These are phyloP conservation scores for Aspergillus nidulans DNA, from an alignment of 495 filamentous ascomycete genomes.

Conservation along the genomic window DNA sequence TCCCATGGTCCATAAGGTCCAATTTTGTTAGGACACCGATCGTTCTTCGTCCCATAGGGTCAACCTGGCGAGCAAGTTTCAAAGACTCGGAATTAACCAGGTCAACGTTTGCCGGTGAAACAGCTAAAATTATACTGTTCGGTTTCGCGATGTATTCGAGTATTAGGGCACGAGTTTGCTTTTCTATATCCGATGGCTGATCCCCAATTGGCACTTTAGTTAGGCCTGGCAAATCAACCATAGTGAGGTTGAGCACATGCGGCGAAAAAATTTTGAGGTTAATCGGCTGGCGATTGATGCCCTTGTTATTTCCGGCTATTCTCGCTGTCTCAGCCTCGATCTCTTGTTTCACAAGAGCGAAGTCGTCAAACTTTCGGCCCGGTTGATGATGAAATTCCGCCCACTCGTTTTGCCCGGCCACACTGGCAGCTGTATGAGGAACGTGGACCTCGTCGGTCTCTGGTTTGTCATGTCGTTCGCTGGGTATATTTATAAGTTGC, in stretches of 20 bases:
- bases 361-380: slow-evolving; percentile 86
- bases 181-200: slow-evolving; percentile 97
- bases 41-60: slow-evolving; percentile 88
- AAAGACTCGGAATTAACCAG: slow-evolving; percentile 97
- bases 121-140: slow-evolving; percentile 95
- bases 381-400: slow-evolving; percentile 96
- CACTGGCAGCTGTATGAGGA: slow-evolving; percentile 65
- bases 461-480: slow-evolving; percentile 64
- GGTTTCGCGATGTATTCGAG: slow-evolving; percentile 98
- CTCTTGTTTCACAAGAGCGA: slow-evolving; percentile 86
- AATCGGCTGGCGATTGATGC: slow-evolving; percentile 95
- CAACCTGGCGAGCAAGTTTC: slow-evolving; percentile 95
- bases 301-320: slow-evolving; percentile 96
- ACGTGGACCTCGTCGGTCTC: slow-evolving; percentile 61
- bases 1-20: slow-evolving; percentile 98
- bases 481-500: slow-evolving; percentile 95
- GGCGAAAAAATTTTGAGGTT: slow-evolving; percentile 99
- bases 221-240: slow-evolving; percentile 92
- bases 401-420: slow-evolving; percentile 78
- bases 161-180: slow-evolving; percentile 95
- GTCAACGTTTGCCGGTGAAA: slow-evolving; percentile 97
- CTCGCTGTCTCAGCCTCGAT: slow-evolving; percentile 95
- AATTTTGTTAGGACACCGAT: slow-evolving; percentile 97
- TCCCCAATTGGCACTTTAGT: slow-evolving; percentile 99
- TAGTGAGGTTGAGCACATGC: slow-evolving; percentile 90